A percentile compares a stretch with the other conserved stretches of the same genome.
phyloP scores from a whole-genome alignment of 163 green algal genomes.

The Botryococcus braunii region DNA sequence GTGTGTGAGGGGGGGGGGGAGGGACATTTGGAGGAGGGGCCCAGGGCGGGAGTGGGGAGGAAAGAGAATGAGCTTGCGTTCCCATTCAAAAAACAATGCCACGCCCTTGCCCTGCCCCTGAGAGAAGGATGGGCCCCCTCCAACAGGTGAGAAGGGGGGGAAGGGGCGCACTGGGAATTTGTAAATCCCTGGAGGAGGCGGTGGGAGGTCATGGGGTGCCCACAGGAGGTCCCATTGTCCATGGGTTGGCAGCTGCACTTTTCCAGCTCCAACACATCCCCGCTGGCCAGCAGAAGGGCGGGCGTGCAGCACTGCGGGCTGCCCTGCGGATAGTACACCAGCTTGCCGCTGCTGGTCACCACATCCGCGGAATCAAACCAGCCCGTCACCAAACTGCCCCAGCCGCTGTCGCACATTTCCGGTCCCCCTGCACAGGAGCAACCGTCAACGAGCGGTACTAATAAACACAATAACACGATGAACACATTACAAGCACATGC shows the following conservation, averaged over 20 bases:
- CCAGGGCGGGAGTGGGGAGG: no score
- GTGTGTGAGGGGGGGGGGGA: no score
- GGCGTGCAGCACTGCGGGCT: constrained; percentile 57
- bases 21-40: no score
- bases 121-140: no score
- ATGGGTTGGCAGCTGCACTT: constrained; percentile 47
- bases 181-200: constrained; percentile 43
- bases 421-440: no score
- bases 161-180: constrained; percentile 31
- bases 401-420: no score
- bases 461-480: background rate
- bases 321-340: constrained; percentile 52
- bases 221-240: constrained; percentile 41
- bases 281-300: constrained; percentile 34
- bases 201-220: constrained; percentile 22
- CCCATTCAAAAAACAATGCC: no score
- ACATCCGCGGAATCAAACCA: constrained; percentile 44
- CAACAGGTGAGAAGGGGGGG: no score
- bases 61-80: no score
- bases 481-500: background rate
- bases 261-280: constrained; percentile 48
- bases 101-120: no score
- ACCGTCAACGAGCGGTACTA: background rate
- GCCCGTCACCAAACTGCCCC: constrained; percentile 1
- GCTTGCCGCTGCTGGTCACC: constrained; percentile 24